Base-by-base conservation (phyloP, 805 yeast species). In the Clavispora asparagi region DNA sequence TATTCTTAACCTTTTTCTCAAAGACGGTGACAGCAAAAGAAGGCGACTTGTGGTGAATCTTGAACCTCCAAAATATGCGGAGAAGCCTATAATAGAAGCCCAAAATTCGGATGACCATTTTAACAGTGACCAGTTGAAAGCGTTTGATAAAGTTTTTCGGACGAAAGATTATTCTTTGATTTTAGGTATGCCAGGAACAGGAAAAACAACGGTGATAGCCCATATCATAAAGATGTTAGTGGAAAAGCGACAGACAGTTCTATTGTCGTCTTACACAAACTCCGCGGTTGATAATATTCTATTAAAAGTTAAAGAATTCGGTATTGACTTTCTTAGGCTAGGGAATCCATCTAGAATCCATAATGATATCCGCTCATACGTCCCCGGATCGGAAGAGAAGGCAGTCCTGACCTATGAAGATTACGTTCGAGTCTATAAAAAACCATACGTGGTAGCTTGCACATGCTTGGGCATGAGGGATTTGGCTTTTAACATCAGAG, bases 171-270 rank as follows among this genome's bases (percentile, higher is more conserved):
- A 87, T 59, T 73, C 91, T 4, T 70, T 94, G 55, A 78, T 94
- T 16, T 67, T 92, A 49, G 99, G 99, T 0, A 94, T 94, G 99
- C 99, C 99, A 0, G 99, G 99, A 4, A 94, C 98, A 0, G 99
- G 97, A 9, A 89, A 89, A 59, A 89, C 97, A 1, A 89, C 98
- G 0, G 86, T 91, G 0, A 90, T 94, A 44, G 85, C 95, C 0
- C 82, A 83, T 40, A 57, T 94, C 14, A 83, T 91, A 38, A 73
- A 77, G 47, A 68, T 77, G 36, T 61, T 94, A 27, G 84, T 83
- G 3, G 64, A 67, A 1, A 73, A 75, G 40, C 81, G 79, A 1
- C 86, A 86, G 58, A 73, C 85, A 0, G 84, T 94, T 1, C 68
- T 94, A 23, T 65, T 94, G 41, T 80, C 97, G 0, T 86, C 96